phyloP scores from a whole-genome alignment of 1,284 basidiomycete species.

The Exobasidium rhododendri region DNA sequence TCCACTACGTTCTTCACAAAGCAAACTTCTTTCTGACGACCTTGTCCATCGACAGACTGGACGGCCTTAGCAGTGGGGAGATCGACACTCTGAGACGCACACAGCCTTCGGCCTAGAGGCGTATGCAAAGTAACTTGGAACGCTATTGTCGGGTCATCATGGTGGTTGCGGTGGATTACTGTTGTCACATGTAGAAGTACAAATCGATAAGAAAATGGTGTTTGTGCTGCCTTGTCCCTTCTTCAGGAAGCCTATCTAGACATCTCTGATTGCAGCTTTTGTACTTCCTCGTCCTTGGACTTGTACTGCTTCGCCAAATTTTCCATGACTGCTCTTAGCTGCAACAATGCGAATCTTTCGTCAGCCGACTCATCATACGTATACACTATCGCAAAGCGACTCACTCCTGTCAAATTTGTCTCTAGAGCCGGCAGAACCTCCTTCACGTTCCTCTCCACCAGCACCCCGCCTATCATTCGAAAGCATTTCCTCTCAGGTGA shows the following conservation, averaged over 20 bases:
- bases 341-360: background rate
- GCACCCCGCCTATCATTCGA: constrained; percentile 88
- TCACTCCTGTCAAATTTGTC: constrained; percentile 47
- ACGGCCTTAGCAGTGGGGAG: constrained; percentile 2
- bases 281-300: constrained; percentile 43
- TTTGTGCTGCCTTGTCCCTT: background rate
- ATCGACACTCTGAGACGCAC: background rate
- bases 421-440: constrained; percentile 78
- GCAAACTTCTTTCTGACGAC: background rate
- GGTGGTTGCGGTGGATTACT: too few relatives aligned
- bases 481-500: constrained; percentile 93
- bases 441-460: constrained; percentile 92
- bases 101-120: background rate
- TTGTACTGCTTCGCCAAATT: constrained; percentile 52
- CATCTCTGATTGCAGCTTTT: constrained; percentile 30
- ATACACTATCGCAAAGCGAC: constrained; percentile 15
- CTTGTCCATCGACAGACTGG: background rate
- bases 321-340: constrained; percentile 49
- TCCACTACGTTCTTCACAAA: background rate
- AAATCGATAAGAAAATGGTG: background rate
- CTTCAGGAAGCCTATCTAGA: background rate
- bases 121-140: too few relatives aligned
- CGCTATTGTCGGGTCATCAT: too few relatives aligned
- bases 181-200: too few relatives aligned
- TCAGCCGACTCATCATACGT: background rate